Percentiles rank a stretch among this genome's conserved stretches.
Conservation (phyloP, 805 yeast genomes). For the Millerozyma miso region DNA sequence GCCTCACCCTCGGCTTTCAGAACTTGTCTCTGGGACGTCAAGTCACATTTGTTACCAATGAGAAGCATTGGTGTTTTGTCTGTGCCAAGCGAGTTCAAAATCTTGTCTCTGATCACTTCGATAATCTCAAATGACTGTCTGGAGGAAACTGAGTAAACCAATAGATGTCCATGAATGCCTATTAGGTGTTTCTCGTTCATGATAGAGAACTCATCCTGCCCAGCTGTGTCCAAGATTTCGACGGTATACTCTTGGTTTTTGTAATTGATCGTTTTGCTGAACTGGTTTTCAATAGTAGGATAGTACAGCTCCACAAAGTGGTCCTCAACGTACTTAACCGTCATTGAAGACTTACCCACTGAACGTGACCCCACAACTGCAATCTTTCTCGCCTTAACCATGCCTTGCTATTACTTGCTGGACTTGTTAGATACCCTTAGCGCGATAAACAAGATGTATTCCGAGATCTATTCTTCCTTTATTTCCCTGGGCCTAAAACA, state of each 20-base stretch:
- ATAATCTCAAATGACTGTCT: constrained; percentile 74
- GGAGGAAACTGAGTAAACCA: constrained; percentile 79
- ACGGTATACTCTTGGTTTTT: constrained; percentile 73
- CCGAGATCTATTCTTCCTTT: neutral
- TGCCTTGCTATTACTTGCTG: constrained; percentile 7
- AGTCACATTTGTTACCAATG: constrained; percentile 72
- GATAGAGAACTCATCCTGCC: constrained; percentile 84
- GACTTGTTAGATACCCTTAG: neutral
- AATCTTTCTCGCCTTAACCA: constrained; percentile 61
- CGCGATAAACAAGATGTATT: neutral
- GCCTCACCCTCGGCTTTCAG: constrained; percentile 49
- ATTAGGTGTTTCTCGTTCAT: constrained; percentile 74
- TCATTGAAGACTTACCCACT: constrained; percentile 84
- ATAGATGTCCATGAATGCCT: constrained; percentile 78
- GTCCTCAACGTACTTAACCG: constrained; percentile 80
- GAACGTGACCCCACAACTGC: constrained; percentile 87
- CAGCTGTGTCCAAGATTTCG: constrained; percentile 89
- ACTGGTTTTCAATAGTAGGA: constrained; percentile 88
- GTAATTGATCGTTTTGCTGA: constrained; percentile 62
- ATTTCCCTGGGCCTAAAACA: neutral
- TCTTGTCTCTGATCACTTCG: constrained; percentile 75
- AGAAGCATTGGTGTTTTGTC: constrained; percentile 47
- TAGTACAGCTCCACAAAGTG: constrained; percentile 86
- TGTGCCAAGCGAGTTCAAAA: constrained; percentile 59
- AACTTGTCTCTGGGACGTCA: constrained; percentile 59